A percentile compares a stretch with the other conserved stretches of the same genome.
These are phyloP conservation scores for Mucor plumbeus DNA, from an alignment of 371 early-diverging fungal species.

Conservation along the genomic window DNA sequence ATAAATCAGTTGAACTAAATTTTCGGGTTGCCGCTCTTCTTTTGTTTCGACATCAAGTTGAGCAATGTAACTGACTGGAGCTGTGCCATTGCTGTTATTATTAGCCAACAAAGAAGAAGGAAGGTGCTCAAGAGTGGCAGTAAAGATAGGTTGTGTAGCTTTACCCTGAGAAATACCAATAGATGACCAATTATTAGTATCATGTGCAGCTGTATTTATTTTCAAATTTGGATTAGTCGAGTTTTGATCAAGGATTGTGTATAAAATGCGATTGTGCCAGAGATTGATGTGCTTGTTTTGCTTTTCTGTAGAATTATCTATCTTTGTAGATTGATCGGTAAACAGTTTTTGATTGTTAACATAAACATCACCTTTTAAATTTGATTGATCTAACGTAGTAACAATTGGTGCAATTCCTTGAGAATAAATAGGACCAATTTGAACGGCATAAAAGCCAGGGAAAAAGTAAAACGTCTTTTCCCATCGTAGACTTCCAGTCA, in stretches of 20 bases:
- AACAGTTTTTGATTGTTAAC: conserved; percentile 6
- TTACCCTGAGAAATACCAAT: conserved; percentile 31
- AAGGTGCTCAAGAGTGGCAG: conserved; percentile 26
- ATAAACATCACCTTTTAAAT: conserved; percentile 31
- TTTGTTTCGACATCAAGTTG: conserved; percentile 16
- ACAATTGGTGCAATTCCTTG: conserved; percentile 6
- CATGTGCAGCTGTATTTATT: conserved; percentile 18
- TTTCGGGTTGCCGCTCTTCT: background rate
- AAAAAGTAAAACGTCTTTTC: conserved; percentile 41
- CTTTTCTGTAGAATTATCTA: background rate
- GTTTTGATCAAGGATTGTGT: conserved; percentile 17
- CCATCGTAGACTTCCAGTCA: conserved; percentile 26
- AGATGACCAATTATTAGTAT: conserved; percentile 21
- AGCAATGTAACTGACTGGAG: conserved; percentile 18
- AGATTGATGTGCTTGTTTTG: conserved; percentile 1
- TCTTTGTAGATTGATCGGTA: background rate
- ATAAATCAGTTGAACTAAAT: conserved; percentile 7
- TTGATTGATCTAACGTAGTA: conserved; percentile 36
- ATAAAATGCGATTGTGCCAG: conserved; percentile 35
- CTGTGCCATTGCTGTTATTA: background rate
- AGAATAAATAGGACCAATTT: conserved; percentile 18
- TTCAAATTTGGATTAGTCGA: conserved; percentile 14
- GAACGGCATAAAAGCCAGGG: conserved; percentile 33
- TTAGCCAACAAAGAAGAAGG: background rate
- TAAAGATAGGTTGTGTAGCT: conserved; percentile 28